Base-by-base conservation (phyloP, 2,329 filamentous ascomycete species). In the Fusarium algeriense region DNA sequence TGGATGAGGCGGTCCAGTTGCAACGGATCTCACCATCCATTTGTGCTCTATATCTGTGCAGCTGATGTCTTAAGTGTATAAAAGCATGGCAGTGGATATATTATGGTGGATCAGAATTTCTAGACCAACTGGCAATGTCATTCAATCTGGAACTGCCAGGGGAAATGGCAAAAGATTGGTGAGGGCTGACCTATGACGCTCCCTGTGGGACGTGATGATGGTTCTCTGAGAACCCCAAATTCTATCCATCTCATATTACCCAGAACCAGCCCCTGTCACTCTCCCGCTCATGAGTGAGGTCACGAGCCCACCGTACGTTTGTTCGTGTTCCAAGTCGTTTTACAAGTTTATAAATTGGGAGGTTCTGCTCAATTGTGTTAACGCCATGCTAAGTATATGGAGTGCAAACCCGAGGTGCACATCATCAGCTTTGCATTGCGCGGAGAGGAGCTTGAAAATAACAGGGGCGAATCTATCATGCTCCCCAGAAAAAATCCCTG, bases 261-360 rank as follows among this genome's bases (percentile, higher is more conserved):
- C 43, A 50, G 44, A 53, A 48, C 49, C 34, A 58, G 53, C 60
- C 69, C 44, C 70, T 69, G 60, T 67, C 67, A 73, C 59, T 71
- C 45, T 60, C 54, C 48, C 62, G 67, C 46, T 56, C 49, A 46
- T 55, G 40, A 56, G 64, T 53, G 48, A 64, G 73, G 73, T 75
- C 73, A 75, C 73, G 64, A 74, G 73, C 34, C 44, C 56, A 46
- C 28, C 32, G 35, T 26, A 41, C 30, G 40, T 52, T 50, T 62
- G 59, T 46, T 64, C 48, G 49, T 49, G 37, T 52, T 57, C 59
- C 61, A 32, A 28, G 26, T 23, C 17, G 11, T 40, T 35, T 59
- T 41, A 12, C 20, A 40, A 34, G 20, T 41, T 15, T 8, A 59
- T 28, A 45, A 32, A 38, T 35, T 38, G 23, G 19, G 34, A 43